Evolutionary conservation across 176 grass and related monocot species (phyloP).

Genomic region (Aegilops longissima): DNA sequence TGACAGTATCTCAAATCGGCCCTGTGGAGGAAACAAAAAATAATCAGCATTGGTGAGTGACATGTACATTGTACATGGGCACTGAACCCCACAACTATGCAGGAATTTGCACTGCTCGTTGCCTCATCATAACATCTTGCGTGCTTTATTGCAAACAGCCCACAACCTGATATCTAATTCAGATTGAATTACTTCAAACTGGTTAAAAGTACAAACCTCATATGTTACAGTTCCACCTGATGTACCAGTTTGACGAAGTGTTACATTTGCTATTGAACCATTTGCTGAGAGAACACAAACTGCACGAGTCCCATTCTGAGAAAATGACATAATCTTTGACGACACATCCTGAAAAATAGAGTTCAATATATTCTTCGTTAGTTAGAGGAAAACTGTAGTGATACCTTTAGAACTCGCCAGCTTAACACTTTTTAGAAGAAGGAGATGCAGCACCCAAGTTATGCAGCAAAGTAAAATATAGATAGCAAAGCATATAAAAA

Average conservation of each 20-base stretch:
- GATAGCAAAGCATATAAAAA: neutral
- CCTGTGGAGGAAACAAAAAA: slow-evolving; percentile 36
- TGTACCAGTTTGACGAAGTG: slow-evolving; percentile 87
- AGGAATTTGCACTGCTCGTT: neutral
- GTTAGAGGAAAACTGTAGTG: neutral
- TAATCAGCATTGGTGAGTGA: neutral
- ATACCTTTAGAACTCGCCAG: slow-evolving; percentile 18
- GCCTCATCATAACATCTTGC: neutral
- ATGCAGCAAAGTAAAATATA: neutral
- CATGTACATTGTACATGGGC: neutral
- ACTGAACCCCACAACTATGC: neutral
- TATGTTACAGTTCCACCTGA: slow-evolving; percentile 99
- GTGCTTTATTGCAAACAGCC: neutral
- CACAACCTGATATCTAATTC: neutral
- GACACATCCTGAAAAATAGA: slow-evolving; percentile 78
- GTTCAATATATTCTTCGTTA: neutral
- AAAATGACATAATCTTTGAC: slow-evolving; percentile 93
- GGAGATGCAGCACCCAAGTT: neutral
- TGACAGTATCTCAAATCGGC: slow-evolving; percentile 91
- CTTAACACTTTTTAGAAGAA: slow-evolving; percentile 30
- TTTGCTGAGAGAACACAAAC: slow-evolving; percentile 97
- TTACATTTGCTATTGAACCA: slow-evolving; percentile 96
- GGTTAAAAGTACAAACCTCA: slow-evolving; percentile 60
- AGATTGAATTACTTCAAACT: neutral
- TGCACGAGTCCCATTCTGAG: slow-evolving; percentile 74